phyloP scores from a whole-genome alignment of 1,139 yeast species.

The Candida frijolesensis region DNA sequence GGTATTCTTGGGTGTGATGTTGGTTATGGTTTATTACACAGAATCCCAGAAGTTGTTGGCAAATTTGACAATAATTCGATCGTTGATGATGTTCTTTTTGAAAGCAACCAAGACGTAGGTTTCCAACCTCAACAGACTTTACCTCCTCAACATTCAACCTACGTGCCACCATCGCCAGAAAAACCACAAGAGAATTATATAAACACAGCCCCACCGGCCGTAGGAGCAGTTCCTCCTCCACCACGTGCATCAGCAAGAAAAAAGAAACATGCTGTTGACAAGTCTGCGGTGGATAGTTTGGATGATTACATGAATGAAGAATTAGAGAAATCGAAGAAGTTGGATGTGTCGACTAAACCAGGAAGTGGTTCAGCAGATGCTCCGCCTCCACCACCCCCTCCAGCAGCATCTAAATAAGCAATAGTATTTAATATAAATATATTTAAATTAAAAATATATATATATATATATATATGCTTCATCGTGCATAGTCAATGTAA shows the following conservation, averaged over 20 bases:
- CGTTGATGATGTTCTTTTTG: constrained; percentile 43
- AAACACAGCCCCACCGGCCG: constrained; percentile 13
- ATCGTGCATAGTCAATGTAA: too few species aligned
- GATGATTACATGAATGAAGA: constrained; percentile 51
- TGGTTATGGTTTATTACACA: constrained; percentile 87
- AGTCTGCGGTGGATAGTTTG: constrained; percentile 30
- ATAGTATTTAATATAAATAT: too few species aligned
- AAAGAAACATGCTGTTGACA: constrained; percentile 32
- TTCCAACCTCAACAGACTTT: constrained; percentile 14
- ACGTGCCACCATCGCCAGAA: constrained; percentile 9
- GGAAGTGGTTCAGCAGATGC: constrained; percentile 7
- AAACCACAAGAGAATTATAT: constrained; percentile 15
- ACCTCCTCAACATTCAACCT: constrained; percentile 7
- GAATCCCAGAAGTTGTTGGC: constrained; percentile 72
- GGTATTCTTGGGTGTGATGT: constrained; percentile 94
- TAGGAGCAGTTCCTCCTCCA: constrained; percentile 17
- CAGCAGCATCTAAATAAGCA: constrained; percentile 8
- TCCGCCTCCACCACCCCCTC: constrained; percentile 34
- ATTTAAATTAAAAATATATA: constrained; percentile 2
- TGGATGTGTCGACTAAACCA: constrained; percentile 23
- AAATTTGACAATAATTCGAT: constrained; percentile 40
- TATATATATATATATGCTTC: neutral
- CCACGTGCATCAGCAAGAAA: constrained; percentile 26
- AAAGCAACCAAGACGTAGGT: constrained; percentile 23
- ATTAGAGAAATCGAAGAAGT: constrained; percentile 43